Evolutionary conservation across 495 filamentous ascomycete species (phyloP), one percentile per base, ranked within the genome.

Genomic region (Xylaria bambusicola): DNA sequence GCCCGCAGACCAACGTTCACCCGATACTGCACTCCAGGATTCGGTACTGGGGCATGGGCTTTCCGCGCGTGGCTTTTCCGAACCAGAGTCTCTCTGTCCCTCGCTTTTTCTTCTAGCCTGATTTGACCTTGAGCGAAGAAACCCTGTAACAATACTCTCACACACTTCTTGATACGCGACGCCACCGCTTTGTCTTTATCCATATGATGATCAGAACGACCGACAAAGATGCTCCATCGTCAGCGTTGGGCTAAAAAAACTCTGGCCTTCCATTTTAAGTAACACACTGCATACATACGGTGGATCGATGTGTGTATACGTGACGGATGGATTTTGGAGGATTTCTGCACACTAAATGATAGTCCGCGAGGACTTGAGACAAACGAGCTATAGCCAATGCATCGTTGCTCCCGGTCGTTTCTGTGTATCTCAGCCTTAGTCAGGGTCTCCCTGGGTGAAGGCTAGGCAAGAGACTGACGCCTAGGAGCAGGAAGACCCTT

Each of bases 11-110:
- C 36, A 54, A 54, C 15, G 36, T 42, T 44, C 52, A 54, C 26
- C 52, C 52, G 46, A 58, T 41, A 12, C 49, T 50, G 55, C 46
- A 58, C 55, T 58, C 55, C 55, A 58, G 52, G 44, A 44, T 20
- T 44, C 44, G 55, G 55, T 31, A 58, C 24, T 50, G 55, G 27
- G 29, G 33, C 46, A 44, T 58, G 46, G 56, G 35, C 29, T 24
- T 35, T 36, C n/a, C n/a, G n/a, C 46, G 56, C 46, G 47, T 58
- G 56, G 56, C 46, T 44, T 18, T 51, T 44, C 36, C 56, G 56
- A 51, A 23, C 46, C 56, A 42, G 3, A n/a, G 36, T 42, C 51
- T 33, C 46, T 51, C 27, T 26, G 8, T 53, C n/a, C 12, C 20
- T 27, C 10, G 10, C 27, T 15, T 8, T 9, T 15, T 38, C 36